Conservation (phyloP, 1,139 yeast genomes). For the Taiozyma sp. region DNA sequence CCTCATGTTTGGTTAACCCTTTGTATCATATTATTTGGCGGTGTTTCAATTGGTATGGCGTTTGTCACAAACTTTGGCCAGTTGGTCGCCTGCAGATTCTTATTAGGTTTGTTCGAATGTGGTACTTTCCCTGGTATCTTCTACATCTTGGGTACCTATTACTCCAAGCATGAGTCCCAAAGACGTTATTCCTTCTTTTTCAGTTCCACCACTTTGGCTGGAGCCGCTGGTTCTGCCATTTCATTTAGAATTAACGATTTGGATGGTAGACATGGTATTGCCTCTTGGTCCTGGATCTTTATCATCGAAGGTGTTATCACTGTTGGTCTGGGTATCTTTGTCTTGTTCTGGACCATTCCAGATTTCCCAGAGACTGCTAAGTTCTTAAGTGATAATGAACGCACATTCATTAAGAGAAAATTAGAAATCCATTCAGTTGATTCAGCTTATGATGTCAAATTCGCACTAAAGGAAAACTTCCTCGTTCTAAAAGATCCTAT, state of each 20-base stretch:
- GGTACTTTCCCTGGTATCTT: slow-evolving; percentile 50
- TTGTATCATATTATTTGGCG: slow-evolving; percentile 34
- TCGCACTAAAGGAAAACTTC: slow-evolving; percentile 27
- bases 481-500: slow-evolving; percentile 48
- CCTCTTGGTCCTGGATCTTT: slow-evolving; percentile 60
- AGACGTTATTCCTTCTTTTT: slow-evolving; percentile 35
- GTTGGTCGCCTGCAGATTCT: slow-evolving; percentile 40
- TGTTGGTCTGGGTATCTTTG: slow-evolving; percentile 47
- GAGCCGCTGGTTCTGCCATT: slow-evolving; percentile 25
- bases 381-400: slow-evolving; percentile 37
- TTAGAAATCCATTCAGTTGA: slow-evolving; percentile 39
- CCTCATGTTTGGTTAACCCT: slow-evolving; percentile 42
- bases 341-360: slow-evolving; percentile 63
- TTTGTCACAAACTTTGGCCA: slow-evolving; percentile 42
- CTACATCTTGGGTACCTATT: slow-evolving; percentile 37
- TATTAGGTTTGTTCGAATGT: slow-evolving; percentile 53
- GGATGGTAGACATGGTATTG: slow-evolving; percentile 44
- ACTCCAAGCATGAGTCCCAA: slow-evolving; percentile 38
- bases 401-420: slow-evolving; percentile 34
- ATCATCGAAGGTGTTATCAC: slow-evolving; percentile 59
- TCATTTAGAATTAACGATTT: slow-evolving; percentile 56
- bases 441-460: slow-evolving; percentile 32
- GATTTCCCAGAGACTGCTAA: slow-evolving; percentile 71
- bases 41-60: slow-evolving; percentile 45
- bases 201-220: slow-evolving; percentile 21